phyloP scores from a whole-genome alignment of 2,329 filamentous ascomycete genomes.

The Claviceps cyperi region DNA sequence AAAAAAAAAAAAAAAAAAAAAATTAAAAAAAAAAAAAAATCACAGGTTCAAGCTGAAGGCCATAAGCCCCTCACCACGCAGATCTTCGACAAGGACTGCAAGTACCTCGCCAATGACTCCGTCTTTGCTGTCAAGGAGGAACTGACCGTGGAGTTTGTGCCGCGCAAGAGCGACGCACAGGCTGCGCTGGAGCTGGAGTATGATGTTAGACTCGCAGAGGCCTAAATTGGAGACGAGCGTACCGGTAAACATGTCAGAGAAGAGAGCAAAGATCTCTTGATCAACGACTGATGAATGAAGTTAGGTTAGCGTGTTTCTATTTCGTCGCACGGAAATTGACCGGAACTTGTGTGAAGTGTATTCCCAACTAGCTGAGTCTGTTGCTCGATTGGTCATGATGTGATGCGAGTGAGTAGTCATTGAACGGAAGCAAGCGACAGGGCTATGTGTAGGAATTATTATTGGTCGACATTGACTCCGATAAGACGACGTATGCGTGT shows the following conservation, averaged over 20 bases:
- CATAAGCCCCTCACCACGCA: constrained; percentile 58
- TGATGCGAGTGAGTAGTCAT: no score
- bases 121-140: constrained; percentile 42
- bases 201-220: constrained; percentile 35
- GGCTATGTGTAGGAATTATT: no score
- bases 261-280: neutral
- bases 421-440: no score
- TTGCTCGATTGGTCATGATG: no score
- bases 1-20: neutral
- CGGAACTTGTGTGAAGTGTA: no score
- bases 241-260: neutral
- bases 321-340: no score
- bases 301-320: no score
- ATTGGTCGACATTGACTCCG: no score
- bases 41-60: constrained; percentile 32
- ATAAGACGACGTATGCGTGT: no score
- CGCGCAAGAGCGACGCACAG: constrained; percentile 24
- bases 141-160: constrained; percentile 28
- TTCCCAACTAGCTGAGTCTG: no score
- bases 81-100: constrained; percentile 55
- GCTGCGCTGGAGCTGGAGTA: constrained; percentile 46
- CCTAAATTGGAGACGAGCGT: neutral
- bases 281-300: neutral
- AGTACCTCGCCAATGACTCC: constrained; percentile 40
- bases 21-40: neutral